Percentiles rank a stretch among this genome's conserved stretches.
Evolutionary conservation across 345 rosid species (phyloP).

Genomic region (Noccaea caerulescens): DNA sequence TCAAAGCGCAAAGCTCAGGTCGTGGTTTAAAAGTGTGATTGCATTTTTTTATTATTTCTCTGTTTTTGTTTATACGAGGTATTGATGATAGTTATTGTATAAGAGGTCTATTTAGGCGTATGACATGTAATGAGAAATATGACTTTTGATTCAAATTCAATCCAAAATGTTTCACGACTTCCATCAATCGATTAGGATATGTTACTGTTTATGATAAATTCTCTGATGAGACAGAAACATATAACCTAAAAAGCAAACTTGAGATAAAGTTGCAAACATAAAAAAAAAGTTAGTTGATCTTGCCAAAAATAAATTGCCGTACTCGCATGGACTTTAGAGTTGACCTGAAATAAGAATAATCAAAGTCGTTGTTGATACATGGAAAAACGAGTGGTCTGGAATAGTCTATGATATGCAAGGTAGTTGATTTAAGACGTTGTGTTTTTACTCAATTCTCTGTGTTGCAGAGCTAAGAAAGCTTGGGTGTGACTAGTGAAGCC

Average conservation of each 20-base stretch:
- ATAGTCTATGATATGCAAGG: background rate
- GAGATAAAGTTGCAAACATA: too few relatives aligned
- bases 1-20: background rate
- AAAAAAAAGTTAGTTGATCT: too few relatives aligned
- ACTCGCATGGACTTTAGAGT: too few relatives aligned
- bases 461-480: background rate
- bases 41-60: background rate
- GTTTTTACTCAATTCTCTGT: background rate
- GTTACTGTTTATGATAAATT: too few relatives aligned
- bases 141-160: background rate
- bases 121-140: slow-evolving; percentile 1
- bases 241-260: too few relatives aligned
- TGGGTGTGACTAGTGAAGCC: background rate
- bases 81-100: slow-evolving; percentile 13
- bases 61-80: background rate
- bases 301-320: too few relatives aligned
- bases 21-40: background rate
- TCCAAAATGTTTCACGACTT: background rate
- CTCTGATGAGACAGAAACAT: too few relatives aligned
- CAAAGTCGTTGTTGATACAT: background rate
- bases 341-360: background rate
- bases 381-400: background rate
- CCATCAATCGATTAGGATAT: too few relatives aligned
- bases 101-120: background rate
- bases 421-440: background rate